Percentiles rank a stretch among this genome's conserved stretches.
Evolutionary conservation across 2,329 filamentous ascomycete species (phyloP).

Genomic region (Plenodomus lindquistii): DNA sequence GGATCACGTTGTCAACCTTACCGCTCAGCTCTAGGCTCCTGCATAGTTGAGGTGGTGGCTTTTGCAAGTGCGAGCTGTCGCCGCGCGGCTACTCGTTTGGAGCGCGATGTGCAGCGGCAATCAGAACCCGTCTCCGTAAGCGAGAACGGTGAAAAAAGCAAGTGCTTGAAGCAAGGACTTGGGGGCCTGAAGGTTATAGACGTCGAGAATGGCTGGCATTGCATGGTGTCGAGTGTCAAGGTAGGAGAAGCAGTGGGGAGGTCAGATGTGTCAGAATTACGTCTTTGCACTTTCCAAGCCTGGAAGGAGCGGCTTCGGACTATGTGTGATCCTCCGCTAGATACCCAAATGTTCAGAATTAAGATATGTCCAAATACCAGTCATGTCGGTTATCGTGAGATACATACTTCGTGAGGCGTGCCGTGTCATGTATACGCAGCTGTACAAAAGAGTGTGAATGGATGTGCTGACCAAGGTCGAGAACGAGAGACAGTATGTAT

Average conservation of each 20-base stretch:
- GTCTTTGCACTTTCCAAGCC: neutral
- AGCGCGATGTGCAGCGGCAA: neutral
- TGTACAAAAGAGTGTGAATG: neutral
- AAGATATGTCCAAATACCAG: neutral
- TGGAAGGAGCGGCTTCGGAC: neutral
- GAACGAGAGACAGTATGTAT: constrained; percentile 2
- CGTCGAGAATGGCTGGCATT: neutral
- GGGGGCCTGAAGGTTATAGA: neutral
- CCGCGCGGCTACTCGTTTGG: neutral
- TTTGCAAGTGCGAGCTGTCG: neutral
- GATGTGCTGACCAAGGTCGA: neutral
- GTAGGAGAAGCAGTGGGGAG: neutral
- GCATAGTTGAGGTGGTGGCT: neutral
- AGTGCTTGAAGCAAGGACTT: neutral
- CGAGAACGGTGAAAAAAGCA: neutral
- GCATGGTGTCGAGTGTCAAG: neutral
- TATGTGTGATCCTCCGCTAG: neutral
- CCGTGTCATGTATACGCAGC: neutral
- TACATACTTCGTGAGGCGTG: neutral
- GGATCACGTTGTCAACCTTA: neutral
- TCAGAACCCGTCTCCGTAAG: neutral
- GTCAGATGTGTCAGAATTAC: neutral
- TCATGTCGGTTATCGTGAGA: neutral
- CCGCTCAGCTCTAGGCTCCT: neutral
- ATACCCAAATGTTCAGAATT: neutral